A percentile compares a stretch with the other conserved stretches of the same genome.
Evolutionary conservation across 345 rosid genomes (phyloP).

Genomic region (Eutrema yunnanense): DNA sequence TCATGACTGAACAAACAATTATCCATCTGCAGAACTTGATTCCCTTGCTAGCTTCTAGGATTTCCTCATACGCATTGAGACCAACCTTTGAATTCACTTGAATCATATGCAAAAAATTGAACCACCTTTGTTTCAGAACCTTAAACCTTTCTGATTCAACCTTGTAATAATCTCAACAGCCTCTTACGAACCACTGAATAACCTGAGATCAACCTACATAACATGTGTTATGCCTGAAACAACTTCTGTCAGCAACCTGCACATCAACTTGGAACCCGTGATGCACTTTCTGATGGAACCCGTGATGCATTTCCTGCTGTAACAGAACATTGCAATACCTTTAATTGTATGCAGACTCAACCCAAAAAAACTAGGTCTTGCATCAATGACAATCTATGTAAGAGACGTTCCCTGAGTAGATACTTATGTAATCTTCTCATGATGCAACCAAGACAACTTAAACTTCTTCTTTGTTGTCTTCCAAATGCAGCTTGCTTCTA

Average conservation of each 20-base stretch:
- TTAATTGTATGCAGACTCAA: background rate
- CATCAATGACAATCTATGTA: background rate
- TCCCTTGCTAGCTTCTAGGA: constrained; percentile 1
- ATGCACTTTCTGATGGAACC: background rate
- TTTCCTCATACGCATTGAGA: background rate
- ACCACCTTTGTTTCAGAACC: background rate
- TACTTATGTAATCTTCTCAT: background rate
- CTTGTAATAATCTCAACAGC: background rate
- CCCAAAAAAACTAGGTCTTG: background rate
- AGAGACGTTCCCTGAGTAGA: background rate
- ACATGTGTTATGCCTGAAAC: background rate
- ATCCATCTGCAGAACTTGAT: background rate
- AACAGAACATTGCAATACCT: background rate
- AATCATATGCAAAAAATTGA: background rate
- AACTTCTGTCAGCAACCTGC: background rate
- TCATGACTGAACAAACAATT: background rate
- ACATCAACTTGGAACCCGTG: background rate
- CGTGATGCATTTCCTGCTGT: background rate
- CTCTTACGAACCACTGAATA: background rate
- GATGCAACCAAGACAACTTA: background rate
- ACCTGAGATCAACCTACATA: background rate
- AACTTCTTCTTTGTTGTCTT: background rate
- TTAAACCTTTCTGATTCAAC: background rate
- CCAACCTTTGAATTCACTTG: background rate
- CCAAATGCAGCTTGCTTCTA: no score